Conservation (phyloP, 345 rosid genomes). For the Euphorbia peplus region DNA sequence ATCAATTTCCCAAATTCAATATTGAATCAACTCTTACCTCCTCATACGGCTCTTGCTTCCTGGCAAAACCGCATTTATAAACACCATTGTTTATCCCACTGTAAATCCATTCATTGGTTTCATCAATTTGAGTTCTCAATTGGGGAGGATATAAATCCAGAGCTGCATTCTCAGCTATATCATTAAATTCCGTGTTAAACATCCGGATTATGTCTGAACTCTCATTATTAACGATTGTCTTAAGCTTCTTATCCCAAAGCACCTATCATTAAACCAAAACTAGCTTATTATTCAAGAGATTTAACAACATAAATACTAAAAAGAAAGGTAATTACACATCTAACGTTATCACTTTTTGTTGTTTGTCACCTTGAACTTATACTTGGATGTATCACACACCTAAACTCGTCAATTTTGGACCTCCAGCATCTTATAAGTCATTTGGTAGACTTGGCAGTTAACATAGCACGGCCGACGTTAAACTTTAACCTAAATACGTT, state of each 20-base stretch:
- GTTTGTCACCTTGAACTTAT: too few species aligned
- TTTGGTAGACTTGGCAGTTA: too few species aligned
- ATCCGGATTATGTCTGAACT: slow-evolving; percentile 49
- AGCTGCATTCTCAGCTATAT: slow-evolving; percentile 43
- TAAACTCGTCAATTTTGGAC: too few species aligned
- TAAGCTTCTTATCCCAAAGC: slow-evolving; percentile 53
- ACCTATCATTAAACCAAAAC: slow-evolving; percentile 29
- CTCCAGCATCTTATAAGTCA: too few species aligned
- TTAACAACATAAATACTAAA: neutral
- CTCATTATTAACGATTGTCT: slow-evolving; percentile 48
- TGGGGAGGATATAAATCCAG: slow-evolving; percentile 42
- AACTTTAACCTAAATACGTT: too few species aligned
- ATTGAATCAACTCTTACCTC: slow-evolving; percentile 27
- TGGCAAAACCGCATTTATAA: slow-evolving; percentile 52
- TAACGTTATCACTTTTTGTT: too few species aligned
- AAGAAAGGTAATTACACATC: too few species aligned
- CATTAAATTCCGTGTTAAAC: slow-evolving; percentile 48
- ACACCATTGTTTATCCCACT: slow-evolving; percentile 44
- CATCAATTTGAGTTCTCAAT: slow-evolving; percentile 35
- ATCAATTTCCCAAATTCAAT: neutral
- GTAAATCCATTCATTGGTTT: slow-evolving; percentile 42
- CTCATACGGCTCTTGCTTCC: slow-evolving; percentile 46
- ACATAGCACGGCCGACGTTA: too few species aligned
- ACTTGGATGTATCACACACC: too few species aligned
- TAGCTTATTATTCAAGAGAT: slow-evolving; percentile 7